Percentiles rank a stretch among this genome's conserved stretches.
phyloP scores from a whole-genome alignment of 306 rosid species.

The Casuarina glauca region DNA sequence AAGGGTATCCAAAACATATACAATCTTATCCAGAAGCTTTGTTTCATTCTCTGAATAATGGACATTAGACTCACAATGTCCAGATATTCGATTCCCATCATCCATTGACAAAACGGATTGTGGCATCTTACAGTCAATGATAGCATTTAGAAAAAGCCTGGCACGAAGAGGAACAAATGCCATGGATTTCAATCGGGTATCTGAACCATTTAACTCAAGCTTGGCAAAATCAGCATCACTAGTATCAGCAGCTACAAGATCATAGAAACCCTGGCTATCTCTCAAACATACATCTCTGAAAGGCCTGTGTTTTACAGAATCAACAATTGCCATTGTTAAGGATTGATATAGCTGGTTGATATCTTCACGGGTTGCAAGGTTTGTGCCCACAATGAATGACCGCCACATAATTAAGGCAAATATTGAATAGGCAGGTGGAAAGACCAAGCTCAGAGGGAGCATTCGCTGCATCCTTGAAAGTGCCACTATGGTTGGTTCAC shows the following conservation, averaged over 20 bases:
- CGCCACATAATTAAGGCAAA: conserved; percentile 79
- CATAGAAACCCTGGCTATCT: conserved; percentile 83
- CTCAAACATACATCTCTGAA: conserved; percentile 90
- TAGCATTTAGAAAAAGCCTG: conserved; percentile 77
- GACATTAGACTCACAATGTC: conserved; percentile 56
- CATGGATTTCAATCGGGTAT: conserved; percentile 62
- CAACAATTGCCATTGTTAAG: conserved; percentile 59
- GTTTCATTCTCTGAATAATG: conserved; percentile 51
- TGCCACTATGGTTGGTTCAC: conserved; percentile 77
- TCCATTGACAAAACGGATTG: conserved; percentile 38
- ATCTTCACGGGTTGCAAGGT: conserved; percentile 67
- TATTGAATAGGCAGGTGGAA: conserved; percentile 93
- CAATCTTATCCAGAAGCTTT: conserved; percentile 79
- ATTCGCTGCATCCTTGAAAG: conserved; percentile 93
- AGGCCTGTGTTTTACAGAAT: conserved; percentile 80
- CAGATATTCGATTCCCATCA: conserved; percentile 55
- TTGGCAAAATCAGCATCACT: conserved; percentile 82
- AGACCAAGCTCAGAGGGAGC: conserved; percentile 78
- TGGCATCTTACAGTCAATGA: conserved; percentile 87
- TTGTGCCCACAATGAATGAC: conserved; percentile 61
- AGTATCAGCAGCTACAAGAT: conserved; percentile 69
- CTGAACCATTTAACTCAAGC: conserved; percentile 78
- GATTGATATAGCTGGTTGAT: conserved; percentile 73
- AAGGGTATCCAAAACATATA: conserved; percentile 75
- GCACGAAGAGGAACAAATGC: conserved; percentile 97